Conservation (phyloP, 495 filamentous ascomycete genomes). For the Xylaria intraflava region DNA sequence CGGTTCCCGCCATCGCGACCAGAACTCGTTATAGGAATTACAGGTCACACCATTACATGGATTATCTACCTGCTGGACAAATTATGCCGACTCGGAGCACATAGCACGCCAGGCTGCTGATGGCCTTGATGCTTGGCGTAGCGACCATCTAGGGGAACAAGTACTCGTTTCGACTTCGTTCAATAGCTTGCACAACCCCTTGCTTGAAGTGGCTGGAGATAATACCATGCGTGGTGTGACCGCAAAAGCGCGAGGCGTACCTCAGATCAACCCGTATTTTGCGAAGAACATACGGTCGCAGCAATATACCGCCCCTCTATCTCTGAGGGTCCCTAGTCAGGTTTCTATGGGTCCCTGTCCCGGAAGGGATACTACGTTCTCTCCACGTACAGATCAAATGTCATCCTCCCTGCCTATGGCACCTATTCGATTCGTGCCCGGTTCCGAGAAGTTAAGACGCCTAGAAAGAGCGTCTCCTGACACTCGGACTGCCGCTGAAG, state of each 20-base stretch:
- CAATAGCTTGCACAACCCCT: slow-evolving; percentile 25
- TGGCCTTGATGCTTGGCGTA: slow-evolving; percentile 32
- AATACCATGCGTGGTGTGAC: slow-evolving; percentile 43
- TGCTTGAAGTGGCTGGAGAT: slow-evolving; percentile 20
- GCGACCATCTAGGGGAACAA: slow-evolving; percentile 41
- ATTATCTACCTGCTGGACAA: slow-evolving; percentile 14
- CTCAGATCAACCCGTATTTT: slow-evolving; percentile 14
- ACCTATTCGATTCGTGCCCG: slow-evolving; percentile 16
- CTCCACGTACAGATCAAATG: slow-evolving; percentile 12
- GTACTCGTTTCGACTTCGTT: slow-evolving; percentile 27
- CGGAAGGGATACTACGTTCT: slow-evolving; percentile 9
- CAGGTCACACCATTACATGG: slow-evolving; percentile 47
- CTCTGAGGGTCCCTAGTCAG: slow-evolving; percentile 33
- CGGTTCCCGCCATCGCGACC: slow-evolving; percentile 24
- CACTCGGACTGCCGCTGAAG: slow-evolving; percentile 12
- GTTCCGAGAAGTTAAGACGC: slow-evolving; percentile 12
- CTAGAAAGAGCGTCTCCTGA: slow-evolving; percentile 34
- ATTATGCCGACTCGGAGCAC: slow-evolving; percentile 18
- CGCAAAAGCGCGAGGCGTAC: slow-evolving; percentile 40
- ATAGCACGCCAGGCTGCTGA: slow-evolving; percentile 16
- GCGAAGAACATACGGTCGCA: slow-evolving; percentile 24
- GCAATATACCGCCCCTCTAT: slow-evolving; percentile 20
- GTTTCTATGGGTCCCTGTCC: slow-evolving; percentile 24
- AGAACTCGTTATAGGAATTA: slow-evolving; percentile 44
- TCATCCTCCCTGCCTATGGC: neutral